These are phyloP conservation scores for Pestalotiopsis sp. DNA, from an alignment of 2,329 filamentous ascomycete genomes.

Conservation along the genomic window DNA sequence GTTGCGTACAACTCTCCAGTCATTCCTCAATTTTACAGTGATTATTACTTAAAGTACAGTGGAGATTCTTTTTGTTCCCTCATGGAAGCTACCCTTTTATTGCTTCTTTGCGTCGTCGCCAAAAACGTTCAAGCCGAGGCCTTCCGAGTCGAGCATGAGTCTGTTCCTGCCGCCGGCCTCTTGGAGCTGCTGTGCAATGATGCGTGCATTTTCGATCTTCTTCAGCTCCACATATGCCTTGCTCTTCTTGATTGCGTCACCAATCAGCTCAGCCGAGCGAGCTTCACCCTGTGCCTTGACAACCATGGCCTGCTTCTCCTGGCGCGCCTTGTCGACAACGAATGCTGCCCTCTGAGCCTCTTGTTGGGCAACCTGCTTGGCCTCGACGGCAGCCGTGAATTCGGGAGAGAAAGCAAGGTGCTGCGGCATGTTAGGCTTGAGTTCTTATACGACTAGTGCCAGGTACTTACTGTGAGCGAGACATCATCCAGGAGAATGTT, in stretches of 20 bases:
- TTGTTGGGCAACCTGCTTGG: conserved; percentile 80
- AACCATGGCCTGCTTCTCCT: conserved; percentile 99
- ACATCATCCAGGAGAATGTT: conserved; percentile 98
- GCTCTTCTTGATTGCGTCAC: conserved; percentile 99
- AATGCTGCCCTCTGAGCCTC: conserved; percentile 97
- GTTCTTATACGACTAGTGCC: background rate
- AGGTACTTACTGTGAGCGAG: conserved; percentile 77
- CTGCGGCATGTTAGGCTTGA: conserved; percentile 41
- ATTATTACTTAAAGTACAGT: conserved; percentile 39
- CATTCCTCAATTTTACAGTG: conserved; percentile 16
- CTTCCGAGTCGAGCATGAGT: conserved; percentile 88
- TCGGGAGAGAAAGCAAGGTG: conserved; percentile 75
- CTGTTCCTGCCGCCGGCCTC: conserved; percentile 88
- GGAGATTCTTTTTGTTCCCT: conserved; percentile 32
- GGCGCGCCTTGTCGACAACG: conserved; percentile 96
- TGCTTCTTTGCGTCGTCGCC: conserved; percentile 49
- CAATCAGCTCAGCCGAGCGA: conserved; percentile 94
- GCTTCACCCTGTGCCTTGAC: conserved; percentile 99
- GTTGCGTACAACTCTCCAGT: conserved; percentile 28
- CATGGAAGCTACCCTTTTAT: conserved; percentile 13
- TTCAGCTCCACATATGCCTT: conserved; percentile 95
- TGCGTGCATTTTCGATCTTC: conserved; percentile 94
- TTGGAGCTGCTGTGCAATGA: conserved; percentile 86
- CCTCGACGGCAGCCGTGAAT: conserved; percentile 74
- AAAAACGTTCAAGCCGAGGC: conserved; percentile 87